phyloP scores from a whole-genome alignment of 73 alveolate species.

The Paramecium primaurelia region DNA sequence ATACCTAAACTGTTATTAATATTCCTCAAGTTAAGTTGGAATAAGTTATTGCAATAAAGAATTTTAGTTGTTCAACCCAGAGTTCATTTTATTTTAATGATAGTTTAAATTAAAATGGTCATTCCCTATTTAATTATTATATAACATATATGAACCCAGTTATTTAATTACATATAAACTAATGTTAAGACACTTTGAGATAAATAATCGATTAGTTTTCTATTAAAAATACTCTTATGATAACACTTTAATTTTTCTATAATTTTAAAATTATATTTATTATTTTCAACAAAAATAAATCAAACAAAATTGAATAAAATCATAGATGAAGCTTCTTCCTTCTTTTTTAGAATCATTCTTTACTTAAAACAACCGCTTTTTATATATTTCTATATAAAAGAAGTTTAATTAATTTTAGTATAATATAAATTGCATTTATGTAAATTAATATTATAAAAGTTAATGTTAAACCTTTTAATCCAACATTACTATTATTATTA shows the following conservation, averaged over 20 bases:
- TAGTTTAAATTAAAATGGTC: conserved; percentile 7
- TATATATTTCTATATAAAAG: no score
- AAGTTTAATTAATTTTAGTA: no score
- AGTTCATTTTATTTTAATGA: conserved; percentile 32
- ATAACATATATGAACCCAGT: neutral
- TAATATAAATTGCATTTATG: no score
- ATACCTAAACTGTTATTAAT: neutral
- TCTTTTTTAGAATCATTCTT: no score
- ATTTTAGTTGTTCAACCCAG: neutral
- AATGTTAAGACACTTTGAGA: neutral
- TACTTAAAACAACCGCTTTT: no score
- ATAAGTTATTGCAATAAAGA: neutral
- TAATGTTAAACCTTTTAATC: neutral
- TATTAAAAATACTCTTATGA: neutral
- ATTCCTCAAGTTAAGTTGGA: neutral
- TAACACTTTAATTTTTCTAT: neutral
- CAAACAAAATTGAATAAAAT: neutral
- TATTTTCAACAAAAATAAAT: neutral
- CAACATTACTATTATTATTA: neutral
- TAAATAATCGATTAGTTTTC: neutral
- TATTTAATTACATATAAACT: neutral
- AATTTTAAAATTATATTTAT: neutral
- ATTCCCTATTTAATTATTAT: neutral
- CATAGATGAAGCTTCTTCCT: no score
- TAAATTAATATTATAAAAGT: neutral